Base-by-base conservation (phyloP, 139 green algal genomes). In the Zygnema cylindricum region DNA sequence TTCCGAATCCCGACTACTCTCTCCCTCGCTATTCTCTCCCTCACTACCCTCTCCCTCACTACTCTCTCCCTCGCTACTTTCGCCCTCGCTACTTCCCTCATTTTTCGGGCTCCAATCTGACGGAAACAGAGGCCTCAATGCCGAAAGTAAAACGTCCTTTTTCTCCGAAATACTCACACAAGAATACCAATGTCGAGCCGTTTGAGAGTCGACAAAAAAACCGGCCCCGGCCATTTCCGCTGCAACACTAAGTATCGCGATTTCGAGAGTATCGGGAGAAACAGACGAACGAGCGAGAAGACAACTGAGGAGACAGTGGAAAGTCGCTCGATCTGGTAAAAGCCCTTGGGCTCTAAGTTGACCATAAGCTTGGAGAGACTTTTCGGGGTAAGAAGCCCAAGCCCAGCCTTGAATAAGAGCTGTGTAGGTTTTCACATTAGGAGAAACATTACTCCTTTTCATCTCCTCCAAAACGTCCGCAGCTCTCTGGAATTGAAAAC, bases 391-490 rank as follows among this genome's bases (percentile, higher is more conserved):
- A 35, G 16, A 21, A 21, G 73, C 73, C 73, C 21, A 81, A 40
- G 73, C 16, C 73, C 73, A 81, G 73, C 73, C 73, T 69, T 16
- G 22, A 40, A 81, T 81, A 22, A 81, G 73, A 22, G 73, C 43
- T 22, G 73, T 43, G 23, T 54, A 81, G 35, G 22, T 33, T 22
- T 21, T 16, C 73, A 54, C 35, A 22, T 81, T 81, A 21, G 73
- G 21, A 16, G 16, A 21, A 21, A 81, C 22, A 23, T 22, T 40
- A 22, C 22, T 40, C 22, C 21, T 43, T 16, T 81, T 21, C 73
- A 81, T 81, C 22, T 81, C 73, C 30, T 21, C 73, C 73, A 81
- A 54, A 43, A 81, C 16, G 22, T 81, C 73, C 23, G 30, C 22
- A 33, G 73, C 73, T 43, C 73, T 81, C 73, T 81, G 73, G n/a